Base-by-base conservation (phyloP, 306 rosid species). In the Geum urbanum region DNA sequence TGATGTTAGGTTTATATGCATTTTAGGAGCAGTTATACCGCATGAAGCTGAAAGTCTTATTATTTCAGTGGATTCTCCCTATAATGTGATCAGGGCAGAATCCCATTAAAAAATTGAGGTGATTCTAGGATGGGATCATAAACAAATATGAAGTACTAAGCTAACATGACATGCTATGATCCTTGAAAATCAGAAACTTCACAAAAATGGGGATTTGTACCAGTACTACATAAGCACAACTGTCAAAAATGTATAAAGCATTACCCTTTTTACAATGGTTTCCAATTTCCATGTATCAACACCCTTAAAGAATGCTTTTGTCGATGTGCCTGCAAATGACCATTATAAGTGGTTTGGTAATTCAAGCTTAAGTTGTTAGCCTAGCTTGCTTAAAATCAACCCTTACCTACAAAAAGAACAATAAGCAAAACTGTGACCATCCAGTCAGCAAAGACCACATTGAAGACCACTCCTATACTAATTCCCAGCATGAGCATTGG, bases 401-500 rank as follows among this genome's bases (percentile, higher is more conserved):
- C 13, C 10, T 76, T 88, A 92, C 98, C 91, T 18, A 92, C 5
- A 51, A 92, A 92, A 60, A 92, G 89, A 79, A 84, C 13, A 63
- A 92, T 88, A 54, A 90, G 97, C 84, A 92, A 80, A 70, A 90
- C 69, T n/a, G 98, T 92, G 64, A 92, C 97, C 81, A 92, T 76
- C 98, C 98, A 90, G 68, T 92, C 97, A 19, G 98, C 86, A 76
- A 92, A 92, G 12, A 88, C 46, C 69, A 90, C 98, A 15, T 88
- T 92, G 80, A 90, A 90, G 53, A 84, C 77, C 49, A 92, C 98
- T 68, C 98, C 98, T 37, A 92, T 85, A 72, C 98, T 92, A 70
- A 92, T 90, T 22, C 98, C 98, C 64, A 90, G 79, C 97, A 92
- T 88, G 67, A 92, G 96, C 98, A 90, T 92, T 5, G 98, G 98